phyloP scores from a whole-genome alignment of 345 rosid genomes.

The Cochlearia excelsa region DNA sequence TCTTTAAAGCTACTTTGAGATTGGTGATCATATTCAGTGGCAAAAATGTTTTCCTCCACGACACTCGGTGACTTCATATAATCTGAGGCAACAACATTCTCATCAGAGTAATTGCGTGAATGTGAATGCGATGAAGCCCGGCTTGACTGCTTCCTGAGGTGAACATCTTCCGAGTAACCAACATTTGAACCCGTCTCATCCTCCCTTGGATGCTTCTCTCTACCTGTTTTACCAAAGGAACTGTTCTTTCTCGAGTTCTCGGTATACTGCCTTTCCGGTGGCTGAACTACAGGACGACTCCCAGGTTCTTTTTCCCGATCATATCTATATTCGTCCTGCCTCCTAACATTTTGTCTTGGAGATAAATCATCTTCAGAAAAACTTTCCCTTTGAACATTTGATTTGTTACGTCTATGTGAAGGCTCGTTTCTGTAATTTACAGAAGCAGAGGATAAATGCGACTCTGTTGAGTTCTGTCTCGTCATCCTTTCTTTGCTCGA shows the following conservation, averaged over 20 bases:
- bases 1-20: slow-evolving; percentile 40
- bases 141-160: slow-evolving; percentile 43
- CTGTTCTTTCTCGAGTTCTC: slow-evolving; percentile 36
- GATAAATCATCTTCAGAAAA: slow-evolving; percentile 21
- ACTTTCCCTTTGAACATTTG: slow-evolving; percentile 22
- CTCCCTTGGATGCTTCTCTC: slow-evolving; percentile 27
- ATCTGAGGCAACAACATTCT: slow-evolving; percentile 36
- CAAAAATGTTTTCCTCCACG: slow-evolving; percentile 47
- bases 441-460: slow-evolving; percentile 26
- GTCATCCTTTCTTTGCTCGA: slow-evolving; percentile 54
- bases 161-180: slow-evolving; percentile 38
- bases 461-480: slow-evolving; percentile 28
- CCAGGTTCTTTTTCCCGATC: slow-evolving; percentile 22
- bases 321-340: slow-evolving; percentile 19
- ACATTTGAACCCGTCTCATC: slow-evolving; percentile 20
- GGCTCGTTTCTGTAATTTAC: slow-evolving; percentile 26
- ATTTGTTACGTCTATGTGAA: slow-evolving; percentile 22
- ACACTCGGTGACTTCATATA: slow-evolving; percentile 28
- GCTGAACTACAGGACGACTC: slow-evolving; percentile 14
- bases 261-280: slow-evolving; percentile 38
- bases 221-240: slow-evolving; percentile 29
- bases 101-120: slow-evolving; percentile 41
- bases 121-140: slow-evolving; percentile 44
- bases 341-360: slow-evolving; percentile 26
- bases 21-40: slow-evolving; percentile 39